Base-by-base conservation (phyloP, 495 filamentous ascomycete species). In the Penicillium riverlandense region DNA sequence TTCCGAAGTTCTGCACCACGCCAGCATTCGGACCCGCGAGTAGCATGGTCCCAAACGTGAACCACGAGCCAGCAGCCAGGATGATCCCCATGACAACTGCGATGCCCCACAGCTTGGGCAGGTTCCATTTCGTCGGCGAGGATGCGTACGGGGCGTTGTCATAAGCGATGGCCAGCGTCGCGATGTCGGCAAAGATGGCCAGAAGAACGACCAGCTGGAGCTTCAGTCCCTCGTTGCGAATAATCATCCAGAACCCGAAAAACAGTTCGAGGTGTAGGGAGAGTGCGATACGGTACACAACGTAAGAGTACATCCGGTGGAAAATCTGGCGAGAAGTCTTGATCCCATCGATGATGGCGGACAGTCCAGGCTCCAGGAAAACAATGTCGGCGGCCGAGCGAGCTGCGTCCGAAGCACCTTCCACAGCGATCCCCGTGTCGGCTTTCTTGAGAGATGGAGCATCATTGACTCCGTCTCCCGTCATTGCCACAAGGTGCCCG, bases 401-500 rank as follows among this genome's bases (percentile, higher is more conserved):
- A 57, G 89, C 89, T 66, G 89, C 89, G 71, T 95, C 89, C 14
- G 90, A 92, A 42, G 90, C 80, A 70, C 89, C 89, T 72, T 95
- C 88, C 52, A 95, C 89, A 53, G 89, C 90, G 73, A 95, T 95
- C 71, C 70, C 70, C 29, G 71, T 74, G 74, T 96, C 89, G 29
- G 90, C 90, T 75, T 95, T 95, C 75, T 96, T 96, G 47, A 96
- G 74, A 29, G 90, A 95, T 38, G 90, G 88, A 45, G 90, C 90
- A 70, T 96, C 90, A 66, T 96, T 96, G 65, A 96, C 90, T 78
- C 90, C 90, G 58, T 96, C 90, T 75, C 90, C 90, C 66, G 90
- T 96, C 90, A 96, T 96, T 61, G 90, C 90, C 67, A 95, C 89
- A 42, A 96, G 77, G 69, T 95, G 88, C 51, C 90, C 90, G 75